Percentiles rank a stretch among this genome's conserved stretches.
These are phyloP conservation scores for Filobasidium floriforme DNA, from an alignment of 768 basidiomycete species.

Conservation along the genomic window DNA sequence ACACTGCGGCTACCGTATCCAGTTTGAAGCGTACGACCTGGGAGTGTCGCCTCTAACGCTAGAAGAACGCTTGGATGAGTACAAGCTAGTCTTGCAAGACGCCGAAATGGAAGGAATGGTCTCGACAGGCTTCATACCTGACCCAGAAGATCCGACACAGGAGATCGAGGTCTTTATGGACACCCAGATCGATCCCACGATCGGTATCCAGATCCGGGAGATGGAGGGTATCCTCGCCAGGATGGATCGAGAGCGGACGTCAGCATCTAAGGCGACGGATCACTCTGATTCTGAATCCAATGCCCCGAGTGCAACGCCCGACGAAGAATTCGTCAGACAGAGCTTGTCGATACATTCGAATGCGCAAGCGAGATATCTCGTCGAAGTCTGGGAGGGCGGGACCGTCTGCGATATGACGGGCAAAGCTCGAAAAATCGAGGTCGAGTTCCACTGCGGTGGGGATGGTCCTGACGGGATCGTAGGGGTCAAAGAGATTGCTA, in stretches of 20 bases:
- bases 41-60: slow-evolving; percentile 33
- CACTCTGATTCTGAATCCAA: background rate
- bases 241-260: slow-evolving; percentile 54
- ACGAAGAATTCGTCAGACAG: slow-evolving; percentile 46
- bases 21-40: slow-evolving; percentile 44
- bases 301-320: slow-evolving; percentile 50
- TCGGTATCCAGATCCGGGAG: slow-evolving; percentile 1
- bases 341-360: slow-evolving; percentile 60
- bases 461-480: slow-evolving; percentile 82
- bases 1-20: slow-evolving; percentile 11
- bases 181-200: slow-evolving; percentile 52
- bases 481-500: slow-evolving; percentile 86
- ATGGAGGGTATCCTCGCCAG: slow-evolving; percentile 19
- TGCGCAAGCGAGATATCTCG: slow-evolving; percentile 66
- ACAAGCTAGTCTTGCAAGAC: slow-evolving; percentile 7
- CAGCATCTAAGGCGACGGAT: slow-evolving; percentile 49
- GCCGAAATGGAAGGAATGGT: background rate
- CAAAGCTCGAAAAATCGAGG: slow-evolving; percentile 77
- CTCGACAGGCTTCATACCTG: background rate
- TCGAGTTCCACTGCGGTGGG: slow-evolving; percentile 98
- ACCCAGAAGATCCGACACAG: background rate
- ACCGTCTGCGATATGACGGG: slow-evolving; percentile 90
- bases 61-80: slow-evolving; percentile 42
- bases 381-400: slow-evolving; percentile 58
- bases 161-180: background rate